Evolutionary conservation across 768 basidiomycete species (phyloP).

Genomic region (Galerina sulciceps): DNA sequence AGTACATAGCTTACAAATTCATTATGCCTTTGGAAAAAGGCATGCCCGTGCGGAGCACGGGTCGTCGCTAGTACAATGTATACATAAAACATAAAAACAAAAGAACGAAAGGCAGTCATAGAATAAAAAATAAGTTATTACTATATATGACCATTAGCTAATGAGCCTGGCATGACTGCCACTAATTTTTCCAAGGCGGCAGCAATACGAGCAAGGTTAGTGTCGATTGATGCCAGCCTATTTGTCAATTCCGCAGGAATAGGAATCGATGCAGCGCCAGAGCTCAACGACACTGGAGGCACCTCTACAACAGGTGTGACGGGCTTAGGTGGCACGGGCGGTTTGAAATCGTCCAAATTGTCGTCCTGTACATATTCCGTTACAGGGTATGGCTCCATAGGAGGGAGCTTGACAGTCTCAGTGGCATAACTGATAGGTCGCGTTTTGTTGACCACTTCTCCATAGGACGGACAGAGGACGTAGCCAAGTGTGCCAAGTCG

Average conservation of each 20-base stretch:
- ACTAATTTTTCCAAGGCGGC: conserved; percentile 38
- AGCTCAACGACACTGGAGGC: conserved; percentile 3
- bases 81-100: no score
- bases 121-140: neutral
- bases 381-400: conserved; percentile 24
- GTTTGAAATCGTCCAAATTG: conserved; percentile 36
- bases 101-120: no score
- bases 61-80: no score
- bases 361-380: conserved; percentile 33
- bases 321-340: conserved; percentile 32
- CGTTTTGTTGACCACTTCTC: conserved; percentile 29
- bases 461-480: conserved; percentile 39
- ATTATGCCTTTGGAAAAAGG: no score
- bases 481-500: conserved; percentile 38
- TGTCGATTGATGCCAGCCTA: conserved; percentile 38
- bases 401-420: conserved; percentile 33
- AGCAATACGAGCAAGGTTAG: conserved; percentile 39
- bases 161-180: neutral
- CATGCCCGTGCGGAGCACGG: no score
- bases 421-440: conserved; percentile 38
- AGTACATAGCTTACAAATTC: no score
- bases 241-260: conserved; percentile 31
- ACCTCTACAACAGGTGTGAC: conserved; percentile 17
- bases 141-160: neutral
- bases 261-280: neutral